A percentile compares a stretch with the other conserved stretches of the same genome.
These are phyloP conservation scores for Morella rubra DNA, from an alignment of 306 rosid species.

Conservation along the genomic window DNA sequence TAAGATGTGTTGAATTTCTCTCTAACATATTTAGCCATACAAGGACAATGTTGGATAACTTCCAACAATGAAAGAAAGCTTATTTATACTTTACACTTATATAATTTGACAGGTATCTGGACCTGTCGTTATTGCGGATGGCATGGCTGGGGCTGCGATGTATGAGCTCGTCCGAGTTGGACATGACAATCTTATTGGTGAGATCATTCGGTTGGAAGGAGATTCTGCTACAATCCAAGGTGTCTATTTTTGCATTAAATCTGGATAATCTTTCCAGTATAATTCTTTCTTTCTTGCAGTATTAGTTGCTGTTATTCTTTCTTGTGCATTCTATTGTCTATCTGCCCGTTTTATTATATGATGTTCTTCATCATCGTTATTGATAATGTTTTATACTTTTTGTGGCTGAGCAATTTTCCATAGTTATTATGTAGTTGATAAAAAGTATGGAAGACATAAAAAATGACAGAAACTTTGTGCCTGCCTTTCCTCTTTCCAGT, in stretches of 20 bases:
- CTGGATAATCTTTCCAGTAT: neutral
- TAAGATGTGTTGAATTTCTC: neutral
- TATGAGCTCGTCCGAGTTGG: constrained; percentile 97
- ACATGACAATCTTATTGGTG: constrained; percentile 87
- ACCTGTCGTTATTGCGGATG: constrained; percentile 97
- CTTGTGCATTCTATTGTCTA: neutral
- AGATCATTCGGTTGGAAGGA: constrained; percentile 95
- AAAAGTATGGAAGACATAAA: neutral
- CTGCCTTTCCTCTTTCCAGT: constrained; percentile 50
- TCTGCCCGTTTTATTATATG: neutral
- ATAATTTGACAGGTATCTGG: constrained; percentile 80
- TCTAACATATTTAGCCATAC: neutral
- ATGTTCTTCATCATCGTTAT: neutral
- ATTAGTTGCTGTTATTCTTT: neutral
- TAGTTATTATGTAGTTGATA: neutral
- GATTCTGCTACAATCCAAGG: constrained; percentile 99
- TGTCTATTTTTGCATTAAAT: constrained; percentile 18
- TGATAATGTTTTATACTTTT: neutral
- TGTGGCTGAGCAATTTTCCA: neutral
- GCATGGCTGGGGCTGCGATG: constrained; percentile 99
- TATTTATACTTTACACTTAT: neutral
- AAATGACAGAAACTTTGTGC: constrained; percentile 3
- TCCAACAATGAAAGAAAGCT: neutral
- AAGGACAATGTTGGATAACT: neutral
- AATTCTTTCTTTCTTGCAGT: neutral